phyloP scores from a whole-genome alignment of 768 basidiomycete species.

The Auricularia sp. region DNA sequence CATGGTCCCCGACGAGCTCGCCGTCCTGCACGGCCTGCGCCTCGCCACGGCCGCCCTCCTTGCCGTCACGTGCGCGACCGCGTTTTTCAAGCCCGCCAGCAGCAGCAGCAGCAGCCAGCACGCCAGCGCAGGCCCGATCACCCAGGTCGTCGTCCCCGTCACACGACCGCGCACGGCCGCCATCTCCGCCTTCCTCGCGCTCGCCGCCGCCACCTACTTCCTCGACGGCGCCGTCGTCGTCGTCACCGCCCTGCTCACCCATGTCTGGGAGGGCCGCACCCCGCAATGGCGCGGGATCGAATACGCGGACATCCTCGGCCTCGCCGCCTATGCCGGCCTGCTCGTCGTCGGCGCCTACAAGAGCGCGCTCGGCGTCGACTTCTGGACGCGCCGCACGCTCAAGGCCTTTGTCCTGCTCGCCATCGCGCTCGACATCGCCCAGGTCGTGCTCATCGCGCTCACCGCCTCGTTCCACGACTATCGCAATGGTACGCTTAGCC shows the following conservation, averaged over 20 bases:
- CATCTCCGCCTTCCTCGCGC: conserved; percentile 62
- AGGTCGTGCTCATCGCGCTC: conserved; percentile 46
- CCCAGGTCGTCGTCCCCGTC: conserved; percentile 63
- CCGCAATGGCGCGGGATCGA: conserved; percentile 27
- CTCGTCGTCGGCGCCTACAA: conserved; percentile 74
- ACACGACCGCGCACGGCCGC: conserved; percentile 64
- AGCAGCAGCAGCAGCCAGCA: conserved; percentile 16
- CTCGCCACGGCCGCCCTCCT: conserved; percentile 14
- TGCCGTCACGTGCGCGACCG: conserved; percentile 11
- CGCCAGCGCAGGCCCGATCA: conserved; percentile 38
- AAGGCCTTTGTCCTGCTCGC: conserved; percentile 45
- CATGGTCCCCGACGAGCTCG: not conserved
- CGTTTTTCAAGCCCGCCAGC: conserved; percentile 6
- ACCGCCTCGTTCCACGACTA: conserved; percentile 24
- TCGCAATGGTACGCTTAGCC: not conserved
- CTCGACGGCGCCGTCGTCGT: conserved; percentile 70
- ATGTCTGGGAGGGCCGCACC: conserved; percentile 42
- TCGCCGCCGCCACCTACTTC: conserved; percentile 64
- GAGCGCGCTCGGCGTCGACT: conserved; percentile 57
- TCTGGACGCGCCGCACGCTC: conserved; percentile 55
- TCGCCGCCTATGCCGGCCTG: conserved; percentile 60
- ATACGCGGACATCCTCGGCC: conserved; percentile 42
- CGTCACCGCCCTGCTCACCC: conserved; percentile 50
- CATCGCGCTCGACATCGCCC: conserved; percentile 48
- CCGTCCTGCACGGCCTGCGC: conserved; percentile 1